These are phyloP conservation scores for Brettanomyces sp. DNA, from an alignment of 805 yeast genomes.

Conservation along the genomic window DNA sequence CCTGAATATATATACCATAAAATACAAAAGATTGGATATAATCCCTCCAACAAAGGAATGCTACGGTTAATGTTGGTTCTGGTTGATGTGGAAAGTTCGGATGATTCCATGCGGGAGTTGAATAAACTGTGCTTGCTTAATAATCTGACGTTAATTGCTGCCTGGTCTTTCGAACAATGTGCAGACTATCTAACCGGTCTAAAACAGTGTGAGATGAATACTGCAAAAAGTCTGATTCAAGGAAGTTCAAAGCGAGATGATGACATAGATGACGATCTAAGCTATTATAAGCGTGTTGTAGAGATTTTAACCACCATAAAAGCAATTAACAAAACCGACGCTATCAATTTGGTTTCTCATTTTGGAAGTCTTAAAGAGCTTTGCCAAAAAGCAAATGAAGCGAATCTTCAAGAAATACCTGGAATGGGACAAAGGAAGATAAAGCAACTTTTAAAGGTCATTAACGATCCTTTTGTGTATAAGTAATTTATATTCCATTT, in stretches of 20 bases:
- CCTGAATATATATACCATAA: slow-evolving; percentile 65
- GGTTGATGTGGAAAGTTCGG: slow-evolving; percentile 55
- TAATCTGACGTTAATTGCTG: slow-evolving; percentile 38
- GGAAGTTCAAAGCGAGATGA: slow-evolving; percentile 27
- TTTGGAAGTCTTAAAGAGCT: slow-evolving; percentile 35
- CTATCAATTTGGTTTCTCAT: slow-evolving; percentile 39
- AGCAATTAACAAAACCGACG: slow-evolving; percentile 46
- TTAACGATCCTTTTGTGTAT: slow-evolving; percentile 43
- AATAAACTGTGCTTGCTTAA: slow-evolving; percentile 41
- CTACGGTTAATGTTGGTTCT: slow-evolving; percentile 47
- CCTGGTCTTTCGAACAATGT: slow-evolving; percentile 50
- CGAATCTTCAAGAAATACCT: slow-evolving; percentile 26
- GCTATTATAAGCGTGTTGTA: slow-evolving; percentile 35
- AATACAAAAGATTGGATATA: slow-evolving; percentile 28
- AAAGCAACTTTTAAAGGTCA: slow-evolving; percentile 28
- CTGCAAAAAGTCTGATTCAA: slow-evolving; percentile 27
- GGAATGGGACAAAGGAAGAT: slow-evolving; percentile 44
- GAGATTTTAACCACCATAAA: slow-evolving; percentile 37
- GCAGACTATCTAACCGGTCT: slow-evolving; percentile 30
- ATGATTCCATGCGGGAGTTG: slow-evolving; percentile 37
- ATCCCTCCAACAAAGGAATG: slow-evolving; percentile 10
- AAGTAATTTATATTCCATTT: slow-evolving; percentile 15
- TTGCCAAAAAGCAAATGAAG: slow-evolving; percentile 25
- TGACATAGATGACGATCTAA: slow-evolving; percentile 22
- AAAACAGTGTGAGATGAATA: slow-evolving; percentile 24